These are phyloP conservation scores for Raffaelea albimanens DNA, from an alignment of 2,329 filamentous ascomycete genomes.

Conservation along the genomic window DNA sequence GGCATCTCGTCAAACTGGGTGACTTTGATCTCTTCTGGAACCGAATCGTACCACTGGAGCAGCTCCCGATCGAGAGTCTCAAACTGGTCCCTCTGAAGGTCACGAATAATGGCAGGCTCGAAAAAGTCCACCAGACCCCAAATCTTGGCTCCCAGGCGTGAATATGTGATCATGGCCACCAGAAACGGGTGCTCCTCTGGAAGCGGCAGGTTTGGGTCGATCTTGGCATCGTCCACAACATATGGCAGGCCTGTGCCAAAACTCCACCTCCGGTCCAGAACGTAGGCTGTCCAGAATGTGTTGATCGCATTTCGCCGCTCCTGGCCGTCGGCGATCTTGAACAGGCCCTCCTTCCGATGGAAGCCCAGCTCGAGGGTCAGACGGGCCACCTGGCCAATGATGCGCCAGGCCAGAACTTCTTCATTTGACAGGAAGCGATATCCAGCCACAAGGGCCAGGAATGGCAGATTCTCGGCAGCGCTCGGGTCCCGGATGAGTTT, in stretches of 20 bases:
- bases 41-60: constrained; percentile 72
- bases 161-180: constrained; percentile 76
- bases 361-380: constrained; percentile 38
- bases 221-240: constrained; percentile 36
- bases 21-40: constrained; percentile 51
- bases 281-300: constrained; percentile 42
- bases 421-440: constrained; percentile 84
- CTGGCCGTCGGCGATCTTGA: constrained; percentile 23
- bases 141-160: constrained; percentile 72
- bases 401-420: constrained; percentile 75
- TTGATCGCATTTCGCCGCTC: constrained; percentile 22
- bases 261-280: constrained; percentile 41
- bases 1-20: constrained; percentile 48
- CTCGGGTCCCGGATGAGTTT: constrained; percentile 47
- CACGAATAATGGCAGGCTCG: constrained; percentile 49
- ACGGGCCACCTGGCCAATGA: constrained; percentile 69
- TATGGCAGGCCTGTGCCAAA: constrained; percentile 41
- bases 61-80: constrained; percentile 75
- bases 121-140: constrained; percentile 72
- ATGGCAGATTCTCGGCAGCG: constrained; percentile 36
- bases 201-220: constrained; percentile 42
- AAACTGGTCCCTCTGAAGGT: constrained; percentile 65
- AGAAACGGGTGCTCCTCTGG: constrained; percentile 63
- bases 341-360: constrained; percentile 39
- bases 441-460: constrained; percentile 42